Evolutionary conservation across 495 filamentous ascomycete species (phyloP), one percentile per base, ranked within the genome.

Genomic region (Pseudevernia furfuracea): DNA sequence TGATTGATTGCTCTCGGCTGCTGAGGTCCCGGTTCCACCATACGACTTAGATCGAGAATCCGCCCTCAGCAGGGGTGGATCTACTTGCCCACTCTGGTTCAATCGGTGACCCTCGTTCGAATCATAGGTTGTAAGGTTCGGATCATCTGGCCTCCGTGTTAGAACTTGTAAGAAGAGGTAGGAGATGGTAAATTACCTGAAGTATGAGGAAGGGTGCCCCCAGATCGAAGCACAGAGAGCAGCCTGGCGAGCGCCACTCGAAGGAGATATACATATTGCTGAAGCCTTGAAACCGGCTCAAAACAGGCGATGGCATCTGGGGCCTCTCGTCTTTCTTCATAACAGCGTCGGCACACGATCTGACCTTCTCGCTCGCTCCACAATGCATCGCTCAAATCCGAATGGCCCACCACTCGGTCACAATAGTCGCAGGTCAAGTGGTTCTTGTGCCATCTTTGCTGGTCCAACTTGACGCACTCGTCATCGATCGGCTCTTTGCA

Each of bases 401-500:
- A 30, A 55, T 80, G 76, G 41, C 83, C 86, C 58, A 97, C 73
- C 46, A 96, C 89, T 61, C 80, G 82, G 60, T 85, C 81, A 69
- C 94, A 98, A 56, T 82, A 84, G 19, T 77, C 78, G 74, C 94
- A 99, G 39, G 78, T 76, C 64, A 95, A 80, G 75, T 96, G 96
- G 28, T 82, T 81, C 25, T 88, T 72, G 72, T 97, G 93, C 88
- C 93, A 96, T 68, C 91, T 82, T 71, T 81, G 84, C 49, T 94
- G 84, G 41, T 82, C 85, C 61, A 78, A 79, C 61, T 84, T 82
- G 61, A 88, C 79, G 73, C 95, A 97, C 70, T 93, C 92, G 69
- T 99, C 94, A 66, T 99, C 95, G 62, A 99, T 91, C 8, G 93
- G 89, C 64, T 88, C 87, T 67, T 87, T 85, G 75, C 94, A 99